phyloP scores from a whole-genome alignment of 2,329 filamentous ascomycete species.

The Aspergillus viridinutans region DNA sequence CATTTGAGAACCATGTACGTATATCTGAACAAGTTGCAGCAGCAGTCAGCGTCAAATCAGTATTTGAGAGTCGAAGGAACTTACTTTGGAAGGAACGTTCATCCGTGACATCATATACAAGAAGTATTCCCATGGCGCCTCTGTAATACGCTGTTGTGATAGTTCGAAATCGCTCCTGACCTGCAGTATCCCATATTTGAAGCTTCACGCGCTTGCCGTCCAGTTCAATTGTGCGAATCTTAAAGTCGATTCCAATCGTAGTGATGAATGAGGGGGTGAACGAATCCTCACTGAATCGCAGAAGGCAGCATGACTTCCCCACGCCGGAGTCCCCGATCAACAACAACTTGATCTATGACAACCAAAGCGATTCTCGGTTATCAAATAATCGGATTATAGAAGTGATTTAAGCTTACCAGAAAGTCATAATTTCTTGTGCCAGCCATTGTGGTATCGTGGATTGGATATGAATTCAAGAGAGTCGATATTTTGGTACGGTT shows the following conservation, averaged over 20 bases:
- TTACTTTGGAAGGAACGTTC: slow-evolving; percentile 92
- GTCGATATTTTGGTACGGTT: not conserved
- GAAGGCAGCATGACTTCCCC: slow-evolving; percentile 93
- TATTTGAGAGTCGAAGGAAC: slow-evolving; percentile 29
- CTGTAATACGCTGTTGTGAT: slow-evolving; percentile 99
- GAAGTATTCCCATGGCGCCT: slow-evolving; percentile 94
- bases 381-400: slow-evolving; percentile 2
- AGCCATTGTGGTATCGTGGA: slow-evolving; percentile 60
- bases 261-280: slow-evolving; percentile 98
- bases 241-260: slow-evolving; percentile 99
- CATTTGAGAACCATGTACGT: slow-evolving; percentile 98
- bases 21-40: slow-evolving; percentile 63
- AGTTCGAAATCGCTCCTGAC: slow-evolving; percentile 96
- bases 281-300: slow-evolving; percentile 95
- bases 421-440: slow-evolving; percentile 99
- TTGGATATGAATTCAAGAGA: not conserved
- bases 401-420: slow-evolving; percentile 60
- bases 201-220: slow-evolving; percentile 98
- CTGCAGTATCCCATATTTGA: slow-evolving; percentile 99
- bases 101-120: slow-evolving; percentile 98
- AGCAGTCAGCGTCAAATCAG: slow-evolving; percentile 8
- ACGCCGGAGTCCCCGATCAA: slow-evolving; percentile 96
- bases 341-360: slow-evolving; percentile 81
- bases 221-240: slow-evolving; percentile 97
- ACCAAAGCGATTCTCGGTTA: slow-evolving; percentile 16